Base-by-base conservation (phyloP, 2,329 filamentous ascomycete genomes). In the Apiospora pterosperma region DNA sequence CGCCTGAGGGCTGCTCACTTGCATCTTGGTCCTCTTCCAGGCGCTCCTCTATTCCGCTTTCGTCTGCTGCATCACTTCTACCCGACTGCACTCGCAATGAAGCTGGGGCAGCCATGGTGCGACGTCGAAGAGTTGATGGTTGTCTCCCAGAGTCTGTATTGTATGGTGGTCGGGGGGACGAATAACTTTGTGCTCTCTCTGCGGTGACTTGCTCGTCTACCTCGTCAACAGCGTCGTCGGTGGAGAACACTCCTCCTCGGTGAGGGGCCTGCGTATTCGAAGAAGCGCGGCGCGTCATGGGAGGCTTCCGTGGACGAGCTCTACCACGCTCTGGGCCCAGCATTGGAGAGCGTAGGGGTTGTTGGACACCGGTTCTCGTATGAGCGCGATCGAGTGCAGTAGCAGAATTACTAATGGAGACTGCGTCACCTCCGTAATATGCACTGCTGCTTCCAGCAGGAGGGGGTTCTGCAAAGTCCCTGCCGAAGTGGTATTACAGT, bases 221-320 rank as follows among this genome's bases (percentile, higher is more conserved):
- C 77, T 97, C 95, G 68, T 88, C 85, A 28, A 89, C 82, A 73
- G 93, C 93, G 76, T 98, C 95, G 74, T 98, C 94, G 59, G 92
- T 92, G 0, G 94, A 97, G 79, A 97, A 98, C 66, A 95, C 84
- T 67, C 92, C 91, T 36, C 94, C 92, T 63, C 92, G 90, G 74
- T 95, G 88, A 3, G 93, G 93, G 44, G 88, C 88, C 72, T 88
- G 84, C 8, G 77, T 78, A 64, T 86, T 92, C 28, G 92, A 93
- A 1, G 92, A 95, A 65, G 89, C 84, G 67, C 93, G 89, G 70
- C 92, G 90, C 65, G 86, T 77, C 77, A 95, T 86, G 12, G 85
- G 79, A 21, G 93, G 93, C 76, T 95, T 96, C 75, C 87, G 89
- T 16, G 88, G 83, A 68, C 85, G 83, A 28, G 77, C 75, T 58